A percentile compares a stretch with the other conserved stretches of the same genome.
Conservation (phyloP, 2,329 filamentous ascomycete genomes). For the Cercospora zeina region DNA sequence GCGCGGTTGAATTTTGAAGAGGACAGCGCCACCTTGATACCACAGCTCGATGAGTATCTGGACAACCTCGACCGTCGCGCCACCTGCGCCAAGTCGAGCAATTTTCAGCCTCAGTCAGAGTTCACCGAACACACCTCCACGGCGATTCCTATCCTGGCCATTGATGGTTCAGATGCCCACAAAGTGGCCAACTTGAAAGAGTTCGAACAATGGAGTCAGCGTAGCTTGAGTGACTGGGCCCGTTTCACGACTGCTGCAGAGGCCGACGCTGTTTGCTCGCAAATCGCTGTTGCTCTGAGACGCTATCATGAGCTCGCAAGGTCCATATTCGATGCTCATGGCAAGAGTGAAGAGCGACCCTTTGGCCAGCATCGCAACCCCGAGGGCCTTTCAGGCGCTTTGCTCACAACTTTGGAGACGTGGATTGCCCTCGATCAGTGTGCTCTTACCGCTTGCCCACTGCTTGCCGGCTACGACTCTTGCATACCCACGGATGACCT, state of each 20-base stretch:
- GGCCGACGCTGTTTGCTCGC: not conserved
- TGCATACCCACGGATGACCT: slow-evolving; percentile 54
- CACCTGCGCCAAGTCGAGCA: not conserved
- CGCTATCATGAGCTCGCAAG: not conserved
- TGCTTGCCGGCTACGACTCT: slow-evolving; percentile 56
- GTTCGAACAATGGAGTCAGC: slow-evolving; percentile 14
- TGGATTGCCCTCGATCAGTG: slow-evolving; percentile 60
- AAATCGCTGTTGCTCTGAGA: not conserved
- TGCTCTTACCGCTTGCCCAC: slow-evolving; percentile 47
- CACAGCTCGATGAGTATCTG: slow-evolving; percentile 28
- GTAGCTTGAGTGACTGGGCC: not conserved
- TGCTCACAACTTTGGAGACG: slow-evolving; percentile 58
- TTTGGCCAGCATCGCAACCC: slow-evolving; percentile 8
- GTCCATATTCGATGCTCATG: not conserved
- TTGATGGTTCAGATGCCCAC: not conserved
- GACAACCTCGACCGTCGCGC: not conserved
- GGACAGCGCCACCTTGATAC: slow-evolving; percentile 36
- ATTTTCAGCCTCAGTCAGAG: slow-evolving; percentile 22
- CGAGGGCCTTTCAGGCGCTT: slow-evolving; percentile 37
- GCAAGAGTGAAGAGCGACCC: not conserved
- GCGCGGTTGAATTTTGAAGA: not conserved
- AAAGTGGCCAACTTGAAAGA: slow-evolving; percentile 12
- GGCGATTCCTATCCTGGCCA: slow-evolving; percentile 23
- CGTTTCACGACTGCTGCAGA: not conserved
- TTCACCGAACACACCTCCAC: slow-evolving; percentile 5